A percentile compares a stretch with the other conserved stretches of the same genome.
phyloP scores from a whole-genome alignment of 192 early-diverging fungal species.

The Backusella australiensis region DNA sequence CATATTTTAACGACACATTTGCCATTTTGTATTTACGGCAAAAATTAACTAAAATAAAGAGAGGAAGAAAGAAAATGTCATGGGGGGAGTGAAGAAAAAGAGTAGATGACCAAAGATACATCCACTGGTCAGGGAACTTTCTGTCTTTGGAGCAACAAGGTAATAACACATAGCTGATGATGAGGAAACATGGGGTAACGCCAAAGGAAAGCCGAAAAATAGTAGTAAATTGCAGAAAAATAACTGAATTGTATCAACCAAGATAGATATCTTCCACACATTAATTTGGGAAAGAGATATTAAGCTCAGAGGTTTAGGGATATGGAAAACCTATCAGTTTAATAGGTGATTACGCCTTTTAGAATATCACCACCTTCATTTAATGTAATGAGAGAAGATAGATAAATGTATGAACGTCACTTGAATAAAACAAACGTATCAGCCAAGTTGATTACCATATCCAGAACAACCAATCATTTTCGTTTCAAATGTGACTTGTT shows the following conservation, averaged over 20 bases:
- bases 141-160: not conserved
- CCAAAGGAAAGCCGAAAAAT: not conserved
- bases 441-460: not conserved
- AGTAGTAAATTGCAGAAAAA: not conserved
- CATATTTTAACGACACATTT: not conserved
- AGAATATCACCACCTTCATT: no score
- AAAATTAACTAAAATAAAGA: not conserved
- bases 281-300: not conserved
- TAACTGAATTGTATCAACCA: not conserved
- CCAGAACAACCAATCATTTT: not conserved
- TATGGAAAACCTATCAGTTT: not conserved
- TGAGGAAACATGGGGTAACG: not conserved
- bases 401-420: not conserved
- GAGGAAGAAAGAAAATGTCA: not conserved
- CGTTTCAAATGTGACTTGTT: not conserved
- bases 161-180: not conserved
- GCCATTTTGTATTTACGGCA: not conserved
- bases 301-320: not conserved
- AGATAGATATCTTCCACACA: no score
- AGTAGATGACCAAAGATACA: not conserved
- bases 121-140: not conserved
- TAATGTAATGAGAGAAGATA: not conserved
- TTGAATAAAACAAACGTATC: no score
- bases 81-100: not conserved
- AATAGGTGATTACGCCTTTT: not conserved